Evolutionary conservation across 2,329 filamentous ascomycete genomes (phyloP), one percentile per base, ranked within the genome.

Genomic region (Nannizziopsis barbatae): DNA sequence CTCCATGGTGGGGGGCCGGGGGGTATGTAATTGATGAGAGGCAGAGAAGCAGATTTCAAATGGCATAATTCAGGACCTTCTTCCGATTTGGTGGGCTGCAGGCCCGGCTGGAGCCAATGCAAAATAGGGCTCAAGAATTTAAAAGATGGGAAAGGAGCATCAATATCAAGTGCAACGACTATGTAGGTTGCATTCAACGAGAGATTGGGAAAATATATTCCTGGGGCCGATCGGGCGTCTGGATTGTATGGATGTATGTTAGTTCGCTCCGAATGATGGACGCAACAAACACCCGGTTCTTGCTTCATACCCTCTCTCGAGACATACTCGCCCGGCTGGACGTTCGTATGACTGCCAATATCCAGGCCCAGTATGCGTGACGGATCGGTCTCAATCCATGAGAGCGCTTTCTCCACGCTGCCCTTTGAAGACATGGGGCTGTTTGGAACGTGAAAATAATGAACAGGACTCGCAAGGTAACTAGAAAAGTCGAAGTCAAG

Each of bases 1-100:
- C 69, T 71, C 5, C 60, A 54, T 0, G 68, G 68, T 10, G 73
- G 73, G n/a, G 73, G 72, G 3, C 62, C 65, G 2, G 74, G 72
- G 0, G 64, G 67, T 42, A 72, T 65, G 53, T 71, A 76, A 43
- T 63, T 57, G 1, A 58, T 58, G 9, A 64, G 48, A 32, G 59
- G 62, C 6, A 58, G 60, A 1, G 50, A 15, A n/a, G 15, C n/a
- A 14, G 39, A 18, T 2, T 18, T 7, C 12, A 27, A 22, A 17
- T 17, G n/a, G 22, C 7, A 27, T 7, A 7, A 27, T 3, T 27
- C 22, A 3, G 22, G 22, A 27, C 7, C 7, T 3, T 17, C 5
- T 8, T 22, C 15, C 0, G 54, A 43, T 12, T 42, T 54, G 6
- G 47, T 49, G 14, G 35, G 17, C 37, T 55, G 53, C 12, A 60